Conservation (phyloP, 2,329 filamentous ascomycete species). For the Ilyonectria destructans region DNA sequence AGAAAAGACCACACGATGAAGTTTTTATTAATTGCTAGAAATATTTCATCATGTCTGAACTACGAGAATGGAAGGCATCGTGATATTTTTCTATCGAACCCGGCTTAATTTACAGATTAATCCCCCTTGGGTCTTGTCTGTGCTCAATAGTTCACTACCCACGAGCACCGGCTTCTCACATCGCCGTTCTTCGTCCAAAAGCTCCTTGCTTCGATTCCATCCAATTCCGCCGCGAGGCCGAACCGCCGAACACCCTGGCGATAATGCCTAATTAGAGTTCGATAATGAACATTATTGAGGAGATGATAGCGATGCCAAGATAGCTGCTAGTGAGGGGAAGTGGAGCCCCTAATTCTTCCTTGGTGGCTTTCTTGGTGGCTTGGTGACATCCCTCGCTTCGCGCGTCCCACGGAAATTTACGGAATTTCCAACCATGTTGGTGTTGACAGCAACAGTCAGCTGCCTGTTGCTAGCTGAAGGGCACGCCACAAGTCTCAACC, state of each 20-base stretch:
- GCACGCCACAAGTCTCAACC: not conserved
- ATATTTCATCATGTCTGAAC: too few relatives aligned
- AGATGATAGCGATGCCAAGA: not conserved
- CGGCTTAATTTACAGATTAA: too few relatives aligned
- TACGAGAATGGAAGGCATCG: too few relatives aligned
- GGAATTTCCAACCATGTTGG: constrained; percentile 3
- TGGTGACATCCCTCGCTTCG: not conserved
- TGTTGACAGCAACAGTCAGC: not conserved
- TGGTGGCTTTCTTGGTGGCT: not conserved
- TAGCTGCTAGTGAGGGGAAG: not conserved
- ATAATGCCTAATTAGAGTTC: not conserved
- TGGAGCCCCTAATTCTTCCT: not conserved
- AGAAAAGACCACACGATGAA: too few relatives aligned
- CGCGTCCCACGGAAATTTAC: not conserved
- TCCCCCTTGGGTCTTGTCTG: too few relatives aligned
- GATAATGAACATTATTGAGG: not conserved
- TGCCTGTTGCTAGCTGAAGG: not conserved
- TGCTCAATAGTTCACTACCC: not conserved
- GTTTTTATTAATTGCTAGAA: too few relatives aligned
- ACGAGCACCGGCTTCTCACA: not conserved
- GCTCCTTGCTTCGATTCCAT: not conserved
- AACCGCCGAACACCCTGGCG: not conserved
- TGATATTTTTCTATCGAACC: too few relatives aligned
- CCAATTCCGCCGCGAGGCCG: not conserved
- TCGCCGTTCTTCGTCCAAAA: not conserved